Base-by-base conservation (phyloP, 805 yeast species). In the Lachancea waltii region DNA sequence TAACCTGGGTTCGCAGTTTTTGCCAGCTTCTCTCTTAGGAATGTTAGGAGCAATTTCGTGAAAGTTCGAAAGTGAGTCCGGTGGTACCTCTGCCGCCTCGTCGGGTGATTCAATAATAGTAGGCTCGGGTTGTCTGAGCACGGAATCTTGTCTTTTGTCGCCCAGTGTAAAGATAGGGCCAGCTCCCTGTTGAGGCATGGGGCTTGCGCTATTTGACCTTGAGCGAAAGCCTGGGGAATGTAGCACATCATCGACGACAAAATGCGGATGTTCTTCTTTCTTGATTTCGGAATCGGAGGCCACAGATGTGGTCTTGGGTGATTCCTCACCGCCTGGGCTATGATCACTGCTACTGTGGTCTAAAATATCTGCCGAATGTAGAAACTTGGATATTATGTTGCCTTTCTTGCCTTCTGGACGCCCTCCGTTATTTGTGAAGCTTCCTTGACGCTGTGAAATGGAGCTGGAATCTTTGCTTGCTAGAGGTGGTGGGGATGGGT, bases 401-500 rank as follows among this genome's bases (percentile, higher is more conserved):
- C 45, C 28, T 3, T 50, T 41, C 5, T 54, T 51, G 7, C 62
- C 61, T 39, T 67, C 67, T 9, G 36, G 34, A 21, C 41, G 36
- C 5, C 30, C 36, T 9, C 16, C 32, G 15, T 28, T 21, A 11
- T 11, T 19, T 19, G 19, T 17, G 7, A 35, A 18, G 23, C 14
- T 23, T 23, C 26, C 20, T 10, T 30, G 34, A n/a, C 30, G 40
- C 22, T 24, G 35, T 15, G 23, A 17, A 7, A 14, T 14, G n/a
- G 35, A 23, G 9, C 21, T 17, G 2, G 26, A 32, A 13, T 31
- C 36, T 5, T 15, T 20, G 5, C 33, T 20, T 33, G 77, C 59
- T 38, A 79, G 26, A 6, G 85, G 84, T 1, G 85, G 83, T n/a
- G 85, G 85, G 4, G 84, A 78, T 1, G 85, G 84, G 46, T 83